Conservation (phyloP, 2,329 filamentous ascomycete species). For the Sporothrix phasma region DNA sequence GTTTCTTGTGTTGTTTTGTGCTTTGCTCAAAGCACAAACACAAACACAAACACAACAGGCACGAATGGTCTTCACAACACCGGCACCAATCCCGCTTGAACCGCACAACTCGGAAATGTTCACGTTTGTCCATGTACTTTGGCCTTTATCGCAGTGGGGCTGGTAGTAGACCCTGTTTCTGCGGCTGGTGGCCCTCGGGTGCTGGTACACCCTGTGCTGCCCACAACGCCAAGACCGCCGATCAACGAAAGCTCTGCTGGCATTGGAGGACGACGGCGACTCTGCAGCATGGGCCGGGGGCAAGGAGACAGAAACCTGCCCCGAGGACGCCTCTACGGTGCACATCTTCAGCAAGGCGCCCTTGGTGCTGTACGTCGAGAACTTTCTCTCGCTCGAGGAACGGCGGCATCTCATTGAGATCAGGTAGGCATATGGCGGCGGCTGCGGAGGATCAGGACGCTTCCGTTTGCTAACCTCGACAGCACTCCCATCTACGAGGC, state of each 20-base stretch:
- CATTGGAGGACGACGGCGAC: slow-evolving; percentile 33
- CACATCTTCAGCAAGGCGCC: slow-evolving; percentile 41
- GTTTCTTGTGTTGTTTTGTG: neutral
- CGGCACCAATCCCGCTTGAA: too few relatives aligned
- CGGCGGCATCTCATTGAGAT: slow-evolving; percentile 39
- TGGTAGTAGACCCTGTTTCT: slow-evolving; percentile 37
- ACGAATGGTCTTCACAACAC: too few relatives aligned
- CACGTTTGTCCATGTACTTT: slow-evolving; percentile 38
- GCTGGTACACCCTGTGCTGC: slow-evolving; percentile 7
- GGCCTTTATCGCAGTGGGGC: slow-evolving; percentile 31
- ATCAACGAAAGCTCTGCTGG: slow-evolving; percentile 43
- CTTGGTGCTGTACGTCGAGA: slow-evolving; percentile 44
- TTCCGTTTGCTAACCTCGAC: neutral
- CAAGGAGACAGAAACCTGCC: slow-evolving; percentile 26
- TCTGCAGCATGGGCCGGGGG: too few relatives aligned
- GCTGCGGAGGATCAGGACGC: too few relatives aligned
- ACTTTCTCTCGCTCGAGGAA: slow-evolving; percentile 38
- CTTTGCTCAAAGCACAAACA: too few relatives aligned
- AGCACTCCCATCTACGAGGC: slow-evolving; percentile 41
- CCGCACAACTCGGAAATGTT: too few relatives aligned
- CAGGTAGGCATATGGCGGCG: slow-evolving; percentile 37
- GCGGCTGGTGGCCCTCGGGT: slow-evolving; percentile 24
- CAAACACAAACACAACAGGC: too few relatives aligned
- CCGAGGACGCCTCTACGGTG: slow-evolving; percentile 34
- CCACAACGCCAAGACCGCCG: slow-evolving; percentile 31